Conservation (phyloP, 192 early-diverging fungal genomes). For the Coemansia javaensis region DNA sequence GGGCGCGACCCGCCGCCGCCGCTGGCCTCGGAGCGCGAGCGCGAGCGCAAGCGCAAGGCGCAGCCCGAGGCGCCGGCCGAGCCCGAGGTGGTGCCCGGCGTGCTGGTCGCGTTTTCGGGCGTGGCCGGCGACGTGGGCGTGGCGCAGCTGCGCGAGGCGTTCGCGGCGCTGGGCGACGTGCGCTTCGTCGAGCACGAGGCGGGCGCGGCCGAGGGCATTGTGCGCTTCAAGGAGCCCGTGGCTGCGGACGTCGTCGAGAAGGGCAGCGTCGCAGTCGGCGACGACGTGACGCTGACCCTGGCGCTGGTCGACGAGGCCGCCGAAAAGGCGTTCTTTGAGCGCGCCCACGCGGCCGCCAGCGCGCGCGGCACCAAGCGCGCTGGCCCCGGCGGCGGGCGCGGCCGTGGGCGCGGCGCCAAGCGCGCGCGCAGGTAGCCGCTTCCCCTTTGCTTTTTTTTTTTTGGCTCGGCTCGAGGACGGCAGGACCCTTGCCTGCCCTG, state of each 20-base stretch:
- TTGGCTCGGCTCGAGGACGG: background rate
- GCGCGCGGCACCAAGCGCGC: conserved; percentile 5
- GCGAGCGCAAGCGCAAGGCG: conserved; percentile 8
- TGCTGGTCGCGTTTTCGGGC: conserved; percentile 33
- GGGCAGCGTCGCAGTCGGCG: conserved; percentile 21
- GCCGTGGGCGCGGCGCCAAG: conserved; percentile 9
- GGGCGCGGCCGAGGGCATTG: conserved; percentile 28
- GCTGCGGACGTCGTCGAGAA: conserved; percentile 19
- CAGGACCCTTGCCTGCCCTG: no score
- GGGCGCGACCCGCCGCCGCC: conserved; percentile 17
- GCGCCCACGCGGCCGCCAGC: conserved; percentile 15
- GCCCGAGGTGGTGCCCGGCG: conserved; percentile 10
- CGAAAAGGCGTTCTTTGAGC: conserved; percentile 35
- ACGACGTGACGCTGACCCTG: conserved; percentile 11
- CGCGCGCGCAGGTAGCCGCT: conserved; percentile 7
- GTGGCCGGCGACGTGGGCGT: conserved; percentile 14
- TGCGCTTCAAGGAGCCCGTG: conserved; percentile 31
- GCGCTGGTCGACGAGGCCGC: conserved; percentile 15
- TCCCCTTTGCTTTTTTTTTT: background rate
- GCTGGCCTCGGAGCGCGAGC: background rate
- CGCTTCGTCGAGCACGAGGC: conserved; percentile 25
- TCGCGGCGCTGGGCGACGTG: conserved; percentile 15
- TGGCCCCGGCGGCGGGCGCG: conserved; percentile 1
- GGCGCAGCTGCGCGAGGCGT: conserved; percentile 23
- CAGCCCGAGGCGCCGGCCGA: background rate